Percentiles rank a stretch among this genome's conserved stretches.
Evolutionary conservation across 2,329 filamentous ascomycete species (phyloP).

Genomic region (Ophiostoma sp.): DNA sequence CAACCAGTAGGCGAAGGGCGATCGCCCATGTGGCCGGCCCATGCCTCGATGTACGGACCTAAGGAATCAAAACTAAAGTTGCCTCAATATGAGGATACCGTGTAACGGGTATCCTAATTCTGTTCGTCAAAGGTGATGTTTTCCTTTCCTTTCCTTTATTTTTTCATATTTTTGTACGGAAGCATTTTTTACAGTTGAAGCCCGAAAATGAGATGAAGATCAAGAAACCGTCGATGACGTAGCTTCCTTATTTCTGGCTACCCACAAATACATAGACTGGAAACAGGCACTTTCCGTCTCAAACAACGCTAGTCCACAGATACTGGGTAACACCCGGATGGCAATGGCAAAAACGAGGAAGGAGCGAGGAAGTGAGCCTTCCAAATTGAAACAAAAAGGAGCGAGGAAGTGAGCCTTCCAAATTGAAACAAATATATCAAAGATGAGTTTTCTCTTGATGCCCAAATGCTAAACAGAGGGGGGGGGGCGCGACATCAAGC

Average conservation of each 20-base stretch:
- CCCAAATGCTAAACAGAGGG: neutral
- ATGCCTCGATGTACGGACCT: neutral
- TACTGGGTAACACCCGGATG: neutral
- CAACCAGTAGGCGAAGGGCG: neutral
- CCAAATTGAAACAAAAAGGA: neutral
- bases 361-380: neutral
- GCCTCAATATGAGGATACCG: neutral
- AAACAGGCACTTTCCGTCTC: no score
- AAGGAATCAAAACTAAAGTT: neutral
- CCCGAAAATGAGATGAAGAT: neutral
- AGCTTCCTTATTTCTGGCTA: neutral
- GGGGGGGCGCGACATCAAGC: neutral
- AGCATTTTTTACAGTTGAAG: neutral
- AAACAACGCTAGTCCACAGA: no score
- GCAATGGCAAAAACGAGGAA: neutral
- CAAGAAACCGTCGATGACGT: neutral
- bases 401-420: neutral
- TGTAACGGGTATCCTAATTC: neutral
- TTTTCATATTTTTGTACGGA: neutral
- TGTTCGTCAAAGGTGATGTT: neutral
- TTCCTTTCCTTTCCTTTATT: no score
- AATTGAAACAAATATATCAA: neutral
- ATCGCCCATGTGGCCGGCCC: neutral
- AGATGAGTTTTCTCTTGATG: neutral
- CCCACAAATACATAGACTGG: neutral